Evolutionary conservation across 306 rosid species (phyloP), one percentile per base, ranked within the genome.

Genomic region (Vigna unguiculata): DNA sequence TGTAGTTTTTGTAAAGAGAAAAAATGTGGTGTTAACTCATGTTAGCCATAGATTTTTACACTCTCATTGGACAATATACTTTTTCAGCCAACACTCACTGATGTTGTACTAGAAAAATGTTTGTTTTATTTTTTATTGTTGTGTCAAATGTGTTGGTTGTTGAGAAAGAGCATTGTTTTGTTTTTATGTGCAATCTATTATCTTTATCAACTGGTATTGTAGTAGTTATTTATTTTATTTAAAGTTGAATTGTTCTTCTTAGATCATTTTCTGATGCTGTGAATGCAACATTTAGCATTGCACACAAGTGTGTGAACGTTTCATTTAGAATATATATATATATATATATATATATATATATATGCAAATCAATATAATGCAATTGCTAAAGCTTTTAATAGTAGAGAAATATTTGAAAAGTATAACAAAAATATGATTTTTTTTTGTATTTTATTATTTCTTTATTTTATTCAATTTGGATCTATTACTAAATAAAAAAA

Each of bases 1-100:
- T 78, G 79, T 69, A 55, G 55, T 69, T 32, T 74, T 75, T 85
- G 77, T 82, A 78, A 69, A 78, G 78, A 74, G 69, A 80, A 54
- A 25, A 54, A 25, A 2, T 17, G 58, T 59, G 74, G 32, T 78
- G 76, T 74, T 78, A 62, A 74, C 65, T 62, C 75, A 54, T 73
- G 67, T 53, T 60, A 81, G 72, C 43, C 71, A 77, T 72, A 77
- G 72, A 46, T 53, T 73, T 80, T 85, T 74, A 52, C 75, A 41
- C 46, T 61, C 68, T 61, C 68, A 81, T 81, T 84, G 54, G 57
- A 61, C 78, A 51, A 32, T 38, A 46, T 45, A 53, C 52, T 6
- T 73, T 73, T 70, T 78, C 68, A 69, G 80, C 38, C 17, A 51
- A 51, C 73, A 48, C 65, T 40, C 54, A 30, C 62, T 47, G 49